Evolutionary conservation across 169 alveolate species (phyloP), one percentile per base, ranked within the genome.

Genomic region (Eimeria maxima): DNA sequence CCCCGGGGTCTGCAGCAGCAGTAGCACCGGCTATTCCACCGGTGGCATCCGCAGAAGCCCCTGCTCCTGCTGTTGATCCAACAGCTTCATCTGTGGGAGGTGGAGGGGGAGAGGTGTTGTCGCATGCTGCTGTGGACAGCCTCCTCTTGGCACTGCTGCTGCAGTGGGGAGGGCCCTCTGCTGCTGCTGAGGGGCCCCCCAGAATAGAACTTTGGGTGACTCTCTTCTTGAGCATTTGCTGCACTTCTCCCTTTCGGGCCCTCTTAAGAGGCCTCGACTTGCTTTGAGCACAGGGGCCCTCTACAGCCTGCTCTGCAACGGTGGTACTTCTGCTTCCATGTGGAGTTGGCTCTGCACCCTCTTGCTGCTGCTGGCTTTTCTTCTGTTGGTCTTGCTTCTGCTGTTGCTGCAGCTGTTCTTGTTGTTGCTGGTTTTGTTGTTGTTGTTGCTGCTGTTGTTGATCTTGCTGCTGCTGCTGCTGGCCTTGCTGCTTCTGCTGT

Each of bases 401-500:
- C 38, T 33, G 38, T 1, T 33, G 38, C 2, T 33, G 38, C 2
- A 1, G 38, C 2, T 33, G 38, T 0, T 33, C 38, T 33, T 33
- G 38, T 1, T 33, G 38, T 1, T 33, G 38, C 38, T 33, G 38
- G 38, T 1, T 33, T 33, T n/a, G n/a, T n/a, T n/a, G n/a, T n/a
- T n/a, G n/a, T n/a, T 50, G 90, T 14, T 44, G 90, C 90, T 80
- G 90, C 65, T 78, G 63, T 20, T 29, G 84, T 33, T 73, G 47
- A 45, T 73, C 55, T 29, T 80, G 90, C 69, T 80, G 90, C 71
- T 80, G 71, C 71, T 47, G 65, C 20, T 7, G 13, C 14, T 22
- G 47, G 0, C 4, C 45, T n/a, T 69, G 80, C 80, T 69, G 80
- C 80, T 20, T 47, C 80, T 69, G 80, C 60, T 33, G 90, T 47